phyloP scores from a whole-genome alignment of 768 basidiomycete genomes.

The Naematelia aurantialba region DNA sequence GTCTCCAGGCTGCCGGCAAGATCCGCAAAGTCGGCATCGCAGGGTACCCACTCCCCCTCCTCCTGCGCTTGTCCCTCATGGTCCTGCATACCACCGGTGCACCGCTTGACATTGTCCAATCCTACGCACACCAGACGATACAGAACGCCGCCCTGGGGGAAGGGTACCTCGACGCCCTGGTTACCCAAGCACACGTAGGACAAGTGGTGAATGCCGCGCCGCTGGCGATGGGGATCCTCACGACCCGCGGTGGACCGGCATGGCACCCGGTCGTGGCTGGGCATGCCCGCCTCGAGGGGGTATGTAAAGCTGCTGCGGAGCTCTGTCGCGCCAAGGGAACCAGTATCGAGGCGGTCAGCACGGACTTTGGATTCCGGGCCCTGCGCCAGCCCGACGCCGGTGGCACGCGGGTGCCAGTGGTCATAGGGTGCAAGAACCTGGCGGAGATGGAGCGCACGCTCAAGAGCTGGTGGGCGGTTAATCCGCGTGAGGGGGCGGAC shows the following conservation, averaged over 20 bases:
- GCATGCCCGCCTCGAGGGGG: slow-evolving; percentile 8
- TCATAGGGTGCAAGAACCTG: slow-evolving; percentile 44
- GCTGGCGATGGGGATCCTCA: slow-evolving; percentile 48
- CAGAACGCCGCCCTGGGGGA: slow-evolving; percentile 33
- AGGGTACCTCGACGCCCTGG: slow-evolving; percentile 38
- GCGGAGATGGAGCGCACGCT: slow-evolving; percentile 43
- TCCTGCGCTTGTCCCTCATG: slow-evolving; percentile 46
- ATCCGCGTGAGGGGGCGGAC: slow-evolving; percentile 6
- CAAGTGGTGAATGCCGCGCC: slow-evolving; percentile 48
- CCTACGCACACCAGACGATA: slow-evolving; percentile 49
- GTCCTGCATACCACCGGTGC: slow-evolving; percentile 19
- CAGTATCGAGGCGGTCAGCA: slow-evolving; percentile 43
- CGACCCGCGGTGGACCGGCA: slow-evolving; percentile 32
- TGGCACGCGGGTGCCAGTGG: slow-evolving; percentile 37
- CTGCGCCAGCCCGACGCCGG: slow-evolving; percentile 17
- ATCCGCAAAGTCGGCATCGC: slow-evolving; percentile 46
- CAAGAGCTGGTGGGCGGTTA: slow-evolving; percentile 13
- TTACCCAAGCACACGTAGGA: slow-evolving; percentile 23
- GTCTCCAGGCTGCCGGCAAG: slow-evolving; percentile 36
- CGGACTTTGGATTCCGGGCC: slow-evolving; percentile 40
- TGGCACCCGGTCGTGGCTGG: slow-evolving; percentile 46
- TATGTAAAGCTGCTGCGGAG: slow-evolving; percentile 22
- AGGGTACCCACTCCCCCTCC: slow-evolving; percentile 47
- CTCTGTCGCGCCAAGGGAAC: slow-evolving; percentile 19
- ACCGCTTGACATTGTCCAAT: slow-evolving; percentile 46